phyloP scores from a whole-genome alignment of 331 rosid genomes.

The Prunus yedoensis region DNA sequence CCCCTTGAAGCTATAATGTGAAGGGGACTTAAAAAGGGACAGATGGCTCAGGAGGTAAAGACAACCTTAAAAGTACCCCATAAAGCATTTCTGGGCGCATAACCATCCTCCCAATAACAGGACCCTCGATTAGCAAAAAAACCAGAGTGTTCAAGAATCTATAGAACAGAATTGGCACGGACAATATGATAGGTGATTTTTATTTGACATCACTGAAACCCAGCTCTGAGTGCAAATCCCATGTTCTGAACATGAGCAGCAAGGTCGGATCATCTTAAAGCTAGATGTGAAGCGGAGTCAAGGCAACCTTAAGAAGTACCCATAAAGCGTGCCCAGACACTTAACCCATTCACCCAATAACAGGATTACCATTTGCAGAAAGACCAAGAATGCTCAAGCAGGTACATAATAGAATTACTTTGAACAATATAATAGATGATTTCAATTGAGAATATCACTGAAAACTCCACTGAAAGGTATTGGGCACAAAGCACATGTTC shows the following conservation, averaged over 20 bases:
- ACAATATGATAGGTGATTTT: constrained; percentile 6
- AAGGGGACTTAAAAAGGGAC: constrained; percentile 13
- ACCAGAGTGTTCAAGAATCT: constrained; percentile 11
- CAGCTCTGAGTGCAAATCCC: constrained; percentile 5
- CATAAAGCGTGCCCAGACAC: constrained; percentile 22
- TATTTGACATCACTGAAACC: constrained; percentile 11
- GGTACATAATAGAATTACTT: constrained; percentile 9
- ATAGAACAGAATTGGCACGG: background rate
- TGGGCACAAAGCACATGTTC: background rate
- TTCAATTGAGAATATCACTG: background rate
- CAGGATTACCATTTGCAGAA: constrained; percentile 9
- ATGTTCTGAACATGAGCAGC: too few species aligned
- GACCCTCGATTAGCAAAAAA: constrained; percentile 4
- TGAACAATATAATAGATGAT: background rate
- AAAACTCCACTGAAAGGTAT: constrained; percentile 13
- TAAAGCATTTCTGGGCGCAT: constrained; percentile 24
- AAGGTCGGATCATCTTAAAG: background rate
- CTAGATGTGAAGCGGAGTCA: constrained; percentile 1
- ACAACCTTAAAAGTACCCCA: constrained; percentile 17
- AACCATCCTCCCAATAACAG: constrained; percentile 19
- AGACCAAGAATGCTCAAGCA: constrained; percentile 10
- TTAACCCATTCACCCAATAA: constrained; percentile 20
- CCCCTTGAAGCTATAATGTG: constrained; percentile 6
- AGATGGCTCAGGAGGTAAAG: constrained; percentile 16
- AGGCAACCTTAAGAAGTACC: constrained; percentile 8